Base-by-base conservation (phyloP, 2,329 filamentous ascomycete genomes). In the Sphaerulina populicola region DNA sequence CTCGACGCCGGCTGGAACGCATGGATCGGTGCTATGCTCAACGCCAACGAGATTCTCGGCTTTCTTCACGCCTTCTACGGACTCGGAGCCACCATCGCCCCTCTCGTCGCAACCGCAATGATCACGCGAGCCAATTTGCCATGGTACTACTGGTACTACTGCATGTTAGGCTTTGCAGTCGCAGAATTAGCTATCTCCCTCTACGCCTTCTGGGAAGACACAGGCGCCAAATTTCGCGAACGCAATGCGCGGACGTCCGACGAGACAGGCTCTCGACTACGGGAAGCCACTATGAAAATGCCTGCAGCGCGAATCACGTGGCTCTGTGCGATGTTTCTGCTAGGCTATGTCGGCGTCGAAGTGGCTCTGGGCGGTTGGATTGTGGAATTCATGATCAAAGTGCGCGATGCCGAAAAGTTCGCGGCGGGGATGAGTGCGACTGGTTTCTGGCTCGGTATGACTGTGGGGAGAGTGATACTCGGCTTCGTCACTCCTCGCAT, bases 361-460 rank as follows among this genome's bases (percentile, higher is more conserved):
- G 84, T 88, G 53, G 81, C 80, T 0, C 72, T 89, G 2, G 83
- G 84, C 15, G 87, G 87, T 12, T 93, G 87, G 87, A 83, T 94
- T 56, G 83, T 88, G 44, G 83, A 83, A 0, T 94, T 94, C 65
- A 94, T 94, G 86, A 80, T 90, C n/a, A 74, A 78, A 15, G 82
- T 89, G 21, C 79, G 89, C 11, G 68, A 83, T 35, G 86, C 82
- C 3, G 76, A 74, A 21, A 72, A 80, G 0, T 91, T 93, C 62
- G 76, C 81, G 2, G 82, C 84, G 31, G 88, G 88, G 2, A 80
- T 93, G 71, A 81, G 80, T 0, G 83, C 82, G 0, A 91, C 86
- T 0, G 83, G 86, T 0, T 94, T 91, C 70, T 94, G 88, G 88
- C 77, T 88, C 39, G 88, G 88, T 0, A 75, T 94, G 56, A 90